Conservation (phyloP, 208 protist genomes). For the Trichomonas vaginalis region DNA sequence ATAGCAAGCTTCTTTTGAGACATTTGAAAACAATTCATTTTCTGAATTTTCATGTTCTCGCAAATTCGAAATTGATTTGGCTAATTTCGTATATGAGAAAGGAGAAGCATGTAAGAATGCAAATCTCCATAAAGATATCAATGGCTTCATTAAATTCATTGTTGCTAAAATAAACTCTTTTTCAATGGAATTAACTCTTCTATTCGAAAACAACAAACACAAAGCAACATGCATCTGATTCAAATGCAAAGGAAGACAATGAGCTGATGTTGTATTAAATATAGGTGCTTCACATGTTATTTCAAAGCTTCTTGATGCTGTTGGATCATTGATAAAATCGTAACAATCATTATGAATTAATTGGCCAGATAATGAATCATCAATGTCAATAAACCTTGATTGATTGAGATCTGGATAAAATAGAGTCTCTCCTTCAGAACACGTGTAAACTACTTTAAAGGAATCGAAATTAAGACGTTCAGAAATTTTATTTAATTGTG, state of each 20-base stretch:
- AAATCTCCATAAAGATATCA: not conserved
- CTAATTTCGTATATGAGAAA: not conserved
- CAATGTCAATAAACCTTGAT: not conserved
- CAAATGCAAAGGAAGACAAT: not conserved
- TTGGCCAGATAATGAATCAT: not conserved
- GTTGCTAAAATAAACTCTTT: not conserved
- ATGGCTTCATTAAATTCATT: not conserved
- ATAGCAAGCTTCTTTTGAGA: not conserved
- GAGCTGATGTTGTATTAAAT: not conserved
- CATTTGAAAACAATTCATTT: not conserved
- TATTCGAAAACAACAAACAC: not conserved
- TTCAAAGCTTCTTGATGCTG: not conserved
- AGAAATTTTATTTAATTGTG: not conserved
- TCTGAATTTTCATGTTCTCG: not conserved
- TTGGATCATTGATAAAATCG: not conserved
- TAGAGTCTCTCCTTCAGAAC: not conserved
- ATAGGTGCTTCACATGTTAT: not conserved
- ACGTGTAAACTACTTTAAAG: not conserved
- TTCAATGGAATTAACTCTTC: not conserved
- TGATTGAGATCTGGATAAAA: not conserved
- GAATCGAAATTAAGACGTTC: not conserved
- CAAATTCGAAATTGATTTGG: not conserved
- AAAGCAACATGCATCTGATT: not conserved
- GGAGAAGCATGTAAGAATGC: not conserved
- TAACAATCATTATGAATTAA: not conserved